These are phyloP conservation scores for Paracamarosporium sp. DNA, from an alignment of 2,329 filamentous ascomycete genomes.

Conservation along the genomic window DNA sequence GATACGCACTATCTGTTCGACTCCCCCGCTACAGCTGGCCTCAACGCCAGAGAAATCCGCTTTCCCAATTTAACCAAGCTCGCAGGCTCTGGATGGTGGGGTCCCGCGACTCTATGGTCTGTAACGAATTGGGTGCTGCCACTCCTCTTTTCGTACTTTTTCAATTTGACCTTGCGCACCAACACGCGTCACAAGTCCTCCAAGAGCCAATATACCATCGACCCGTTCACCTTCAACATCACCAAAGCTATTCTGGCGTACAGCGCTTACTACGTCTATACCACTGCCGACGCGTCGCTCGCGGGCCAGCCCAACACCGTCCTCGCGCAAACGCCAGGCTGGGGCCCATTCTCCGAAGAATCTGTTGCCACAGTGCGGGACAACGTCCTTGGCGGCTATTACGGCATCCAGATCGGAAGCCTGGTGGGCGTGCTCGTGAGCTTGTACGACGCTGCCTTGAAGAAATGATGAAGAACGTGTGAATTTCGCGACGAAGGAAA, in stretches of 20 bases:
- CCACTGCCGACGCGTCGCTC: conserved; percentile 17
- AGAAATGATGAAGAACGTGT: conserved; percentile 50
- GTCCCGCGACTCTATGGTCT: conserved; percentile 77
- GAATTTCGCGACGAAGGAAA: not conserved
- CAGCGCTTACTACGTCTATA: conserved; percentile 69
- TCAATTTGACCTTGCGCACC: conserved; percentile 76
- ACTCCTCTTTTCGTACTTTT: conserved; percentile 79
- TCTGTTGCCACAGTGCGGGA: conserved; percentile 69
- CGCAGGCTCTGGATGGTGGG: conserved; percentile 78
- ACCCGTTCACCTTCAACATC: conserved; percentile 90
- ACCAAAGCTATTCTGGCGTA: conserved; percentile 83
- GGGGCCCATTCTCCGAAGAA: conserved; percentile 65
- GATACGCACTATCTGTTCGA: conserved; percentile 76
- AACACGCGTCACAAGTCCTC: conserved; percentile 54
- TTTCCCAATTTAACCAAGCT: conserved; percentile 81
- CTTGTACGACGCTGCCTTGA: conserved; percentile 79
- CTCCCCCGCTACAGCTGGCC: conserved; percentile 66
- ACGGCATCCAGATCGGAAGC: conserved; percentile 71
- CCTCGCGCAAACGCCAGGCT: conserved; percentile 51
- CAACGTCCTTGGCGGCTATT: conserved; percentile 74
- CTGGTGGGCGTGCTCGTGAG: conserved; percentile 72
- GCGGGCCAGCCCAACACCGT: conserved; percentile 55
- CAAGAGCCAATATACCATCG: conserved; percentile 67
- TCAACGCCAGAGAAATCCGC: conserved; percentile 66
- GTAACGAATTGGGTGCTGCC: conserved; percentile 76